Conservation (phyloP, 2,329 filamentous ascomycete genomes). For the Verticillium zaregamsianum region DNA sequence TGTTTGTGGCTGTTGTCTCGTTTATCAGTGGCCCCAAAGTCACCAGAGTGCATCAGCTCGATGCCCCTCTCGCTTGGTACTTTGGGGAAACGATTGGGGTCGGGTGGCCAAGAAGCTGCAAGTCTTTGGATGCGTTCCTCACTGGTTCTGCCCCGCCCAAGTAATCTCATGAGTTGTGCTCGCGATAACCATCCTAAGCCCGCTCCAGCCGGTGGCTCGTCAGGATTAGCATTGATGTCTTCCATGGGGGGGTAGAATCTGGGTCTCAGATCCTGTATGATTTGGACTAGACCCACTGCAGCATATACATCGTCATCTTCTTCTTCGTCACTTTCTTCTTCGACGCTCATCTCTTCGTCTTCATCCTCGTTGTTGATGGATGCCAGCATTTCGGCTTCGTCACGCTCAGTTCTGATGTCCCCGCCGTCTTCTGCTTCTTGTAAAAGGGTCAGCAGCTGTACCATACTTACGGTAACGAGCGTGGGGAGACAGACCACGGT, state of each 20-base stretch:
- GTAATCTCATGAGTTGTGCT: conserved; percentile 33
- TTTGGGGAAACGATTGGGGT: conserved; percentile 67
- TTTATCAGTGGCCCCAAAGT: conserved; percentile 65
- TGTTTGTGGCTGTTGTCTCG: conserved; percentile 49
- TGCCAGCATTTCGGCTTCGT: conserved; percentile 5
- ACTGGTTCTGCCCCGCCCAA: conserved; percentile 26
- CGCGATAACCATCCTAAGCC: conserved; percentile 25
- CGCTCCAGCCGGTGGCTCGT: conserved; percentile 16
- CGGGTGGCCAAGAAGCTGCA: conserved; percentile 30
- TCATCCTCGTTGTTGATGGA: conserved; percentile 6
- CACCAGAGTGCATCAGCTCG: conserved; percentile 76
- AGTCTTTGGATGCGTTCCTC: background rate
- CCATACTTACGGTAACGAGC: background rate
- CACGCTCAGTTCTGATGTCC: conserved; percentile 12
- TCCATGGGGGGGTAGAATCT: background rate
- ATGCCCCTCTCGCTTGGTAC: conserved; percentile 75
- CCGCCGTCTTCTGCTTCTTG: conserved; percentile 21
- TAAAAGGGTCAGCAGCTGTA: background rate
- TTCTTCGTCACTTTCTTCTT: conserved; percentile 24
- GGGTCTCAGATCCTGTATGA: conserved; percentile 9
- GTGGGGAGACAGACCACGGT: conserved; percentile 3
- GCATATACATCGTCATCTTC: conserved; percentile 26
- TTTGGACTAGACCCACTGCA: background rate
- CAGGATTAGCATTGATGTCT: conserved; percentile 1
- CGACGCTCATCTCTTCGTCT: background rate